A percentile compares a stretch with the other conserved stretches of the same genome.
These are phyloP conservation scores for Cercospora brassicicola DNA, from an alignment of 2,329 filamentous ascomycete genomes.

Conservation along the genomic window DNA sequence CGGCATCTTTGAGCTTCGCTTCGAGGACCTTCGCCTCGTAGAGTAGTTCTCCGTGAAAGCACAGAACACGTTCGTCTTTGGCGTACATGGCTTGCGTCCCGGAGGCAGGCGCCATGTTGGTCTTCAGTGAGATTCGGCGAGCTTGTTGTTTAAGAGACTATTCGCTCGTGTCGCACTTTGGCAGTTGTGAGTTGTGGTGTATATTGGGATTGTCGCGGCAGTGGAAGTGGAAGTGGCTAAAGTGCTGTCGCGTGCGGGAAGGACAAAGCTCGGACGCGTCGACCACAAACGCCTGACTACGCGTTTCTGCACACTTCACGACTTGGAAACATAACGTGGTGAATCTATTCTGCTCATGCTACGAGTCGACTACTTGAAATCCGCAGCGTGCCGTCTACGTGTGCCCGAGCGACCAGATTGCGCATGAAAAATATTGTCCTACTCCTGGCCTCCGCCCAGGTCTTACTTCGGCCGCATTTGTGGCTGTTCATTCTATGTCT, in stretches of 20 bases:
- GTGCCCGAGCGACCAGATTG: neutral
- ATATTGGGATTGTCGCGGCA: neutral
- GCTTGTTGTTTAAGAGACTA: neutral
- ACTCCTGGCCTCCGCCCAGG: neutral
- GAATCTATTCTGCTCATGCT: neutral
- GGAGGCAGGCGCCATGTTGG: conserved; percentile 26
- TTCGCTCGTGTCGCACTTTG: neutral
- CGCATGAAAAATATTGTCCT: neutral
- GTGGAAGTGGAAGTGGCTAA: conserved; percentile 2
- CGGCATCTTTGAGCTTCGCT: conserved; percentile 60
- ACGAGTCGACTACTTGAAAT: neutral
- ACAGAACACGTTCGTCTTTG: conserved; percentile 88
- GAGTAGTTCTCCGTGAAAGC: conserved; percentile 94
- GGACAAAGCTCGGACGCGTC: conserved; percentile 1
- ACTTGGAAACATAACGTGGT: neutral
- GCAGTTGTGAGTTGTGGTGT: neutral
- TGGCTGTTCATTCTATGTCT: neutral
- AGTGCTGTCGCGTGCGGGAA: conserved; percentile 1
- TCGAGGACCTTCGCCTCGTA: conserved; percentile 97
- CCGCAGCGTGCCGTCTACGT: neutral
- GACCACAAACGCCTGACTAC: neutral
- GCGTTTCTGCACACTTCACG: neutral
- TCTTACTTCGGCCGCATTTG: neutral
- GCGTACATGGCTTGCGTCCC: conserved; percentile 49
- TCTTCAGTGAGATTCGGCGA: neutral